Percentiles rank a stretch among this genome's conserved stretches.
These are phyloP conservation scores for Aciculoconidium aculeatum DNA, from an alignment of 805 yeast species.

Conservation along the genomic window DNA sequence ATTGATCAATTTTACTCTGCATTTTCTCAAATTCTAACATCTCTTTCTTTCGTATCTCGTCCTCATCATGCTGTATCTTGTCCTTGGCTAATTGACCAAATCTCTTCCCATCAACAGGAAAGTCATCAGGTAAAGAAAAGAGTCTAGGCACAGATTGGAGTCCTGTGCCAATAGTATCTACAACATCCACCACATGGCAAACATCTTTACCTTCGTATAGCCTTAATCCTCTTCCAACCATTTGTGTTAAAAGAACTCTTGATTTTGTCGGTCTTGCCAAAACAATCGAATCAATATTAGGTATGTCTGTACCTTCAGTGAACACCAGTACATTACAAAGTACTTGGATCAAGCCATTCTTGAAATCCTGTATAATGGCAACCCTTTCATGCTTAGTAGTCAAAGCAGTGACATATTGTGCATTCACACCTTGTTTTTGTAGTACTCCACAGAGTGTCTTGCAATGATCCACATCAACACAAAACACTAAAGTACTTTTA, in stretches of 20 bases:
- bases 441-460: slow-evolving; percentile 46
- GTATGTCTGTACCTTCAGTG: slow-evolving; percentile 94
- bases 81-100: slow-evolving; percentile 17
- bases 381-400: slow-evolving; percentile 52
- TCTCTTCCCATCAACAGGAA: slow-evolving; percentile 18
- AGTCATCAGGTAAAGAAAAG: slow-evolving; percentile 23
- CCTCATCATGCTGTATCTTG: slow-evolving; percentile 7
- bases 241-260: slow-evolving; percentile 64
- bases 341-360: slow-evolving; percentile 58
- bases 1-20: slow-evolving; percentile 1
- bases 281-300: slow-evolving; percentile 75
- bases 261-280: slow-evolving; percentile 81
- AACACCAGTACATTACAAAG: slow-evolving; percentile 84
- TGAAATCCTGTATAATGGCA: slow-evolving; percentile 51
- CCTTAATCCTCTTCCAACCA: slow-evolving; percentile 88
- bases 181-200: slow-evolving; percentile 76
- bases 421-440: slow-evolving; percentile 53
- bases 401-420: slow-evolving; percentile 65
- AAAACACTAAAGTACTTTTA: slow-evolving; percentile 69
- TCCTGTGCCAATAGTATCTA: slow-evolving; percentile 52
- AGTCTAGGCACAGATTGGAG: slow-evolving; percentile 32
- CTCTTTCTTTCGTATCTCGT: slow-evolving; percentile 7
- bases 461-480: slow-evolving; percentile 70
- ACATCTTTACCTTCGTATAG: slow-evolving; percentile 51
- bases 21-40: slow-evolving; percentile 2